Conservation (phyloP, 2,329 filamentous ascomycete genomes). For the Akanthomyces muscarius region DNA sequence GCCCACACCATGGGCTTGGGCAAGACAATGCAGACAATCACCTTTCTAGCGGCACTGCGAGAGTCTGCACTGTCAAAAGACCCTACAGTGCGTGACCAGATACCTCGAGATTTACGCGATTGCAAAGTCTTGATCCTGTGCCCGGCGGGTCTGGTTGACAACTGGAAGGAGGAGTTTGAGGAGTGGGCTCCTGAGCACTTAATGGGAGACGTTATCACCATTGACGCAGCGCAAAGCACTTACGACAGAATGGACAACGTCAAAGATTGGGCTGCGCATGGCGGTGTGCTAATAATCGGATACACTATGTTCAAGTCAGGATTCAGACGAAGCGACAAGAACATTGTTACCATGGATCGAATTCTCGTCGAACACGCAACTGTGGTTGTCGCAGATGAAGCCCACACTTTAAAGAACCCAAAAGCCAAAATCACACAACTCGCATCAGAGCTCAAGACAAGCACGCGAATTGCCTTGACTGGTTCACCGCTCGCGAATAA, state of each 20-base stretch:
- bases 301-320: conserved; percentile 60
- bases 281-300: conserved; percentile 73
- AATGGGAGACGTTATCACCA: conserved; percentile 53
- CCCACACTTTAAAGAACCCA: conserved; percentile 71
- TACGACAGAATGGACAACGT: conserved; percentile 44
- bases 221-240: conserved; percentile 42
- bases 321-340: conserved; percentile 24
- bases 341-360: conserved; percentile 27
- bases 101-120: conserved; percentile 60
- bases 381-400: conserved; percentile 81
- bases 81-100: conserved; percentile 54
- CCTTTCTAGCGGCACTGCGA: conserved; percentile 70
- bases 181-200: conserved; percentile 59
- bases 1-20: conserved; percentile 90
- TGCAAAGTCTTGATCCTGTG: conserved; percentile 70
- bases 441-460: conserved; percentile 59
- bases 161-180: conserved; percentile 76
- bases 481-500: conserved; percentile 85
- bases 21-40: conserved; percentile 89
- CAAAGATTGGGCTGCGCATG: conserved; percentile 55
- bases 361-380: conserved; percentile 59
- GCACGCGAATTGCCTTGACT: conserved; percentile 74
- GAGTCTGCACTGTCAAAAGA: conserved; percentile 61
- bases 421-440: conserved; percentile 48
- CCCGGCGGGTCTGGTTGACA: conserved; percentile 69